Conservation (phyloP, 768 basidiomycete species). For the Trametes sanguinea region DNA sequence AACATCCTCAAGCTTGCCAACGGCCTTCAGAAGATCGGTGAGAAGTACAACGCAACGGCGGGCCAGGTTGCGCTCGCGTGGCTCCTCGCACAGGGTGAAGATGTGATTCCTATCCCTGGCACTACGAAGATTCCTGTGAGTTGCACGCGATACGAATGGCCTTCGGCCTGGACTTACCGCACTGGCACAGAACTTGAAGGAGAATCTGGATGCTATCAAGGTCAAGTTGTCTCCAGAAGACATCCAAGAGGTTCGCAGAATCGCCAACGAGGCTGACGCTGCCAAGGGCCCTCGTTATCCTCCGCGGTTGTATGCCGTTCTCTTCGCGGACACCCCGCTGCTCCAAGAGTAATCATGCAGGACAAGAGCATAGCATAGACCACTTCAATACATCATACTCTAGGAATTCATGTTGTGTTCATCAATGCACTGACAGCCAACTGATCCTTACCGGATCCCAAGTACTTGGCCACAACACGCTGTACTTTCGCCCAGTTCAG, state of each 20-base stretch:
- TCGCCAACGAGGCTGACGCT: conserved; percentile 23
- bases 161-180: no score
- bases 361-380: no score
- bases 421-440: no score
- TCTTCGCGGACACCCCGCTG: conserved; percentile 30
- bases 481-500: no score
- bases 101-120: conserved; percentile 51
- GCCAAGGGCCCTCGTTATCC: conserved; percentile 27
- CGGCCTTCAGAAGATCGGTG: conserved; percentile 37
- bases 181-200: conserved; percentile 22
- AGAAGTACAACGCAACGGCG: conserved; percentile 42
- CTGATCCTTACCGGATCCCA: no score
- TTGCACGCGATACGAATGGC: no score
- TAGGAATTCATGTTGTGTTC: no score
- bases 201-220: conserved; percentile 27
- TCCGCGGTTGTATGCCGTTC: conserved; percentile 5
- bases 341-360: conserved; percentile 5
- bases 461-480: neutral
- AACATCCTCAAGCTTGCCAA: conserved; percentile 44
- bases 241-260: conserved; percentile 26
- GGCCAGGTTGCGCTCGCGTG: conserved; percentile 54
- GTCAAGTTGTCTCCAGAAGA: conserved; percentile 27
- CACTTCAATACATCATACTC: no score
- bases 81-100: conserved; percentile 48
- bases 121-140: conserved; percentile 42